Conservation (phyloP, 139 green algal species). For the Nannochloris sp. region DNA sequence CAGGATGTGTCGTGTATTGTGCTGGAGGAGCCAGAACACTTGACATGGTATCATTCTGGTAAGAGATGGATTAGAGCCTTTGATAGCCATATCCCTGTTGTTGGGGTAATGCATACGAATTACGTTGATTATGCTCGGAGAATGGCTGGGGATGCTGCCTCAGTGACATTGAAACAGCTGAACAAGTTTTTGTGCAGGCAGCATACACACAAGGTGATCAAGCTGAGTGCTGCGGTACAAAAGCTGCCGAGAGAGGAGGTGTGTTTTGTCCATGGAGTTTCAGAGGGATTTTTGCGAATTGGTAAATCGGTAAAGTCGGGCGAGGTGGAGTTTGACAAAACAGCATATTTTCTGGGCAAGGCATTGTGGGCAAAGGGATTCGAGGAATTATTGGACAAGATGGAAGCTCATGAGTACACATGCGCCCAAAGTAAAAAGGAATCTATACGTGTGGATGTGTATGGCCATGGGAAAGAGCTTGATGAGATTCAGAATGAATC, state of each 20-base stretch:
- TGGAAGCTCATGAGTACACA: slow-evolving; percentile 43
- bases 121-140: slow-evolving; percentile 71
- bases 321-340: slow-evolving; percentile 28
- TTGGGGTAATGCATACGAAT: slow-evolving; percentile 48
- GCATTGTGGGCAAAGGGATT: slow-evolving; percentile 90
- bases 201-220: slow-evolving; percentile 85
- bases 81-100: slow-evolving; percentile 31
- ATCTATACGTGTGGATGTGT: slow-evolving; percentile 60
- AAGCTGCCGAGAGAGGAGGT: slow-evolving; percentile 64
- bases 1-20: slow-evolving; percentile 42
- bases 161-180: slow-evolving; percentile 20
- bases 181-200: slow-evolving; percentile 60
- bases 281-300: slow-evolving; percentile 65
- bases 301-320: slow-evolving; percentile 10
- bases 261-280: slow-evolving; percentile 86
- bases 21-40: slow-evolving; percentile 62
- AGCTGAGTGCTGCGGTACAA: slow-evolving; percentile 90
- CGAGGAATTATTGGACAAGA: slow-evolving; percentile 47
- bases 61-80: slow-evolving; percentile 51
- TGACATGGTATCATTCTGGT: slow-evolving; percentile 66
- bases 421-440: slow-evolving; percentile 21
- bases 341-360: slow-evolving; percentile 78
- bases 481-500: slow-evolving; percentile 28
- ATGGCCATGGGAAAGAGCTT: slow-evolving; percentile 70
- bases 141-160: slow-evolving; percentile 3